A percentile compares a stretch with the other conserved stretches of the same genome.
These are phyloP conservation scores for Amoebophrya sp. DNA, from an alignment of 169 alveolate species.

Conservation along the genomic window DNA sequence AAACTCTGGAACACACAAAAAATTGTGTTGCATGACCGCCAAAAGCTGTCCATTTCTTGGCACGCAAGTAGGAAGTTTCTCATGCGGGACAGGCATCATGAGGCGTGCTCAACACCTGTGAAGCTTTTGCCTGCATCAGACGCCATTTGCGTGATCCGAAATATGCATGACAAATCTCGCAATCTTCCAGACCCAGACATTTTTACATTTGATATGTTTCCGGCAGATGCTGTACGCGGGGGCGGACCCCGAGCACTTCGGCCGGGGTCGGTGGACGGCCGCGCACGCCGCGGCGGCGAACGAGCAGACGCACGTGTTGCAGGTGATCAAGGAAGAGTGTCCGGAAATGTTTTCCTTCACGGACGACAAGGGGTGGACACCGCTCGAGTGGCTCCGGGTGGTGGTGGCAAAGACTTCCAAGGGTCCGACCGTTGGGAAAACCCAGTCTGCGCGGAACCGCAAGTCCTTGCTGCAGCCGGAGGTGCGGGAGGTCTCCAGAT, in stretches of 20 bases:
- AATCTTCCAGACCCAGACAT: too few species aligned
- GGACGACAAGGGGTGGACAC: neutral
- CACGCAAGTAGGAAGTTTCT: too few species aligned
- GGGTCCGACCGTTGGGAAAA: neutral
- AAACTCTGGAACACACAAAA: too few species aligned
- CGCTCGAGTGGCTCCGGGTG: neutral
- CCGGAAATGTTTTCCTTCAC: neutral
- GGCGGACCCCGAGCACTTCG: neutral
- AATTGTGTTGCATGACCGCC: too few species aligned
- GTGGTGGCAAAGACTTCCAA: neutral
- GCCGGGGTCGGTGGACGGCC: neutral
- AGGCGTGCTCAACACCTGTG: too few species aligned
- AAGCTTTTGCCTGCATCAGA: too few species aligned
- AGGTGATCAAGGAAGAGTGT: neutral
- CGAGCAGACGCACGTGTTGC: neutral
- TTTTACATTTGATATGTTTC: too few species aligned
- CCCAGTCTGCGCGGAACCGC: neutral
- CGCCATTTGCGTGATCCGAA: too few species aligned
- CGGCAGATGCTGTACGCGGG: neutral
- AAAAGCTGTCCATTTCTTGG: too few species aligned
- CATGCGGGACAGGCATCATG: too few species aligned
- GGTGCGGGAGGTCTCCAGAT: neutral
- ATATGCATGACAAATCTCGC: too few species aligned
- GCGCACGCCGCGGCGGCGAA: neutral
- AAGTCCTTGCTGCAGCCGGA: neutral